These are phyloP conservation scores for Bipolaris bicolor DNA, from an alignment of 2,329 filamentous ascomycete species.

Conservation along the genomic window DNA sequence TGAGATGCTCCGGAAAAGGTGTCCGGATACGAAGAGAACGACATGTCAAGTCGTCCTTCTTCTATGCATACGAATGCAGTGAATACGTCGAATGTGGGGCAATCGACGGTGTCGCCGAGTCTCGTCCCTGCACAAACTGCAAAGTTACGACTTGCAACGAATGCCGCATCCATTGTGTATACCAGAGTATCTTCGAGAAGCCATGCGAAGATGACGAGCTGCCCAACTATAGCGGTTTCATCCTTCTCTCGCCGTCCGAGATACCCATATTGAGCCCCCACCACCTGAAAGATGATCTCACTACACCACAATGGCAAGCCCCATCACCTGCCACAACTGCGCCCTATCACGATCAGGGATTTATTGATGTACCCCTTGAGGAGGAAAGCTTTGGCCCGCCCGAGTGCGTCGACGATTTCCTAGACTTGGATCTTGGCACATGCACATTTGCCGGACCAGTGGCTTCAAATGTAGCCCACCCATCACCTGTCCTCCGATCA, in stretches of 20 bases:
- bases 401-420: constrained; percentile 33
- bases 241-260: constrained; percentile 32
- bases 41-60: constrained; percentile 35
- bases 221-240: constrained; percentile 40
- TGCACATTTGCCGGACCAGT: constrained; percentile 24
- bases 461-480: constrained; percentile 26
- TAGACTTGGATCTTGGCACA: constrained; percentile 34
- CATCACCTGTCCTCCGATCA: constrained; percentile 35
- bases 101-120: constrained; percentile 16
- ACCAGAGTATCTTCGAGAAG: constrained; percentile 38
- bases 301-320: constrained; percentile 14
- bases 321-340: constrained; percentile 10
- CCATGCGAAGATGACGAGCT: constrained; percentile 37
- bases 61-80: constrained; percentile 28
- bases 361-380: constrained; percentile 38
- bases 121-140: constrained; percentile 35
- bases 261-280: constrained; percentile 39
- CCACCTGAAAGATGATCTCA: constrained; percentile 23
- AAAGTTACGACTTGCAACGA: constrained; percentile 43
- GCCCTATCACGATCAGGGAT: constrained; percentile 42
- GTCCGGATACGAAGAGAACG: constrained; percentile 26
- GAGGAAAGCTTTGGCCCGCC: constrained; percentile 22
- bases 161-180: constrained; percentile 45
- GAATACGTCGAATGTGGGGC: constrained; percentile 35
- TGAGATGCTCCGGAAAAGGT: constrained; percentile 37